These are phyloP conservation scores for Leccinellum rugosiceps DNA, from an alignment of 768 basidiomycete species.

Conservation along the genomic window DNA sequence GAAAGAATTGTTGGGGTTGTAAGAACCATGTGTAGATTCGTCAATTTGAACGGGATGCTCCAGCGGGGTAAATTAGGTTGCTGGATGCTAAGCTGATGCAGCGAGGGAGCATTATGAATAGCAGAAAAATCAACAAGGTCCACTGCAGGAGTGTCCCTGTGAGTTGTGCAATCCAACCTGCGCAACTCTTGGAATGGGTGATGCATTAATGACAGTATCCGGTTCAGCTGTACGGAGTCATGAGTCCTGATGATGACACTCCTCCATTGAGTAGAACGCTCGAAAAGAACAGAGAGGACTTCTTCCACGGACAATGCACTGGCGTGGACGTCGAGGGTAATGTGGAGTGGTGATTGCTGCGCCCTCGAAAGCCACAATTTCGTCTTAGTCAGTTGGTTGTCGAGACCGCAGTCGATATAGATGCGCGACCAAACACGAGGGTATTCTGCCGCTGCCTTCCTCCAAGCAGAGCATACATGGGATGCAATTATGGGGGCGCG, in stretches of 20 bases:
- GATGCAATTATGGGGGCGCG: conserved; percentile 53
- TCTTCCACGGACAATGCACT: conserved; percentile 29
- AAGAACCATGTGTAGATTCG: conserved; percentile 34
- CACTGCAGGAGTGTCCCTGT: conserved; percentile 25
- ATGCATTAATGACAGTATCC: conserved; percentile 37
- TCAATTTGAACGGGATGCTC: conserved; percentile 34
- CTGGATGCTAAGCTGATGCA: conserved; percentile 33
- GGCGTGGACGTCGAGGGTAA: conserved; percentile 41
- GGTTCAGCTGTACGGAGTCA: conserved; percentile 37
- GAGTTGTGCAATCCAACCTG: conserved; percentile 30
- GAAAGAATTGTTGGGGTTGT: conserved; percentile 17
- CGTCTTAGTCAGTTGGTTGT: conserved; percentile 41
- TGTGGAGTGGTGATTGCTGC: conserved; percentile 39
- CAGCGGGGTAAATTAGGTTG: conserved; percentile 37
- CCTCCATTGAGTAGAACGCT: conserved; percentile 42
- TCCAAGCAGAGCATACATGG: conserved; percentile 59
- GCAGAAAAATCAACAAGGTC: conserved; percentile 28
- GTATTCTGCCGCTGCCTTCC: conserved; percentile 45
- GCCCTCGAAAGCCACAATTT: conserved; percentile 52
- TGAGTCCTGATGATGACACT: conserved; percentile 40
- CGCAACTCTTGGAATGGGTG: conserved; percentile 36
- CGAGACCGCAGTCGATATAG: conserved; percentile 46
- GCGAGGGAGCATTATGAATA: conserved; percentile 33
- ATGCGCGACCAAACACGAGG: conserved; percentile 60
- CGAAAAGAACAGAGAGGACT: conserved; percentile 41